Evolutionary conservation across 2,329 filamentous ascomycete genomes (phyloP).

Genomic region (Fusarium xyrophilum): DNA sequence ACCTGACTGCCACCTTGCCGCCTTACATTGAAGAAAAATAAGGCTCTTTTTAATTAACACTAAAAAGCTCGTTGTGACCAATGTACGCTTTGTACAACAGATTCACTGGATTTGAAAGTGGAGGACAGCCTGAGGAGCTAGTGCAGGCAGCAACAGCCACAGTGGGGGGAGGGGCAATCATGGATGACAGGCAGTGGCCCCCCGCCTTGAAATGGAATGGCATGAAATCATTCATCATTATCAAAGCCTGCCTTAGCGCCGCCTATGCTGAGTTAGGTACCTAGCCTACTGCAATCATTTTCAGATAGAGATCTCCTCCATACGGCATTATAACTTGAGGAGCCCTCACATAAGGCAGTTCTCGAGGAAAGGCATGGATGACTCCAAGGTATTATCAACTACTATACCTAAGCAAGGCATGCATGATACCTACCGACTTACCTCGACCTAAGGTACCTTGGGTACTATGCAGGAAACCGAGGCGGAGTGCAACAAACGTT

Average conservation of each 20-base stretch:
- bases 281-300: neutral
- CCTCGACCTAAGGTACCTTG: neutral
- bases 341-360: neutral
- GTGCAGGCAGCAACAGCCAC: constrained; percentile 21
- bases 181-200: neutral
- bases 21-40: too few species aligned
- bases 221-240: neutral
- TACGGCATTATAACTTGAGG: neutral
- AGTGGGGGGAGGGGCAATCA: constrained; percentile 17
- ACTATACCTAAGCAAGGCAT: neutral
- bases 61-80: too few species aligned
- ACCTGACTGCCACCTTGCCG: too few species aligned
- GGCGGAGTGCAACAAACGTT: neutral
- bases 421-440: neutral
- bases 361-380: neutral
- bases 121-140: neutral
- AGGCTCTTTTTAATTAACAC: too few species aligned
- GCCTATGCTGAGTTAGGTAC: neutral
- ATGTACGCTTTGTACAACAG: too few species aligned
- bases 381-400: neutral
- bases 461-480: neutral
- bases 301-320: neutral
- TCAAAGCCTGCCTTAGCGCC: neutral
- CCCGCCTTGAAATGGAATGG: neutral
- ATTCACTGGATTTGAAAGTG: constrained; percentile 4